A percentile compares a stretch with the other conserved stretches of the same genome.
Evolutionary conservation across 1,284 basidiomycete species (phyloP).

Genomic region (Ganoderma boninense): DNA sequence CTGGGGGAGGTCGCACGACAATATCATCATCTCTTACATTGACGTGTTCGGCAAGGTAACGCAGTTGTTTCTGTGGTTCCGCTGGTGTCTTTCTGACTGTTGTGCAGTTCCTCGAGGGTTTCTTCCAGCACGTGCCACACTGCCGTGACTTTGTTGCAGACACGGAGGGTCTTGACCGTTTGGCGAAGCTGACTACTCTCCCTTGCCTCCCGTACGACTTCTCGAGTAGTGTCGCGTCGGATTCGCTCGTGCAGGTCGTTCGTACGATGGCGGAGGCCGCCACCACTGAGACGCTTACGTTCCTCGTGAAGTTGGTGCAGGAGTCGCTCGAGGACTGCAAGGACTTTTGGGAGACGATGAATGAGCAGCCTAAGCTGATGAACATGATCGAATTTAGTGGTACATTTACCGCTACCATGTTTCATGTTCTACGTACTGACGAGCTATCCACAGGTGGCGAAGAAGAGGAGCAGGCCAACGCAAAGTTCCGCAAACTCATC

Average conservation of each 20-base stretch:
- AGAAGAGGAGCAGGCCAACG: conserved; percentile 63
- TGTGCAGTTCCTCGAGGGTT: conserved; percentile 86
- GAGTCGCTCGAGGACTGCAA: conserved; percentile 75
- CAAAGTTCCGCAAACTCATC: conserved; percentile 79
- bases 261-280: conserved; percentile 90
- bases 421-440: conserved; percentile 1
- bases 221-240: conserved; percentile 82
- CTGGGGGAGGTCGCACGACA: conserved; percentile 68
- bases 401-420: conserved; percentile 35
- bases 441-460: conserved; percentile 45
- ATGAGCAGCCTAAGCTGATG: conserved; percentile 66
- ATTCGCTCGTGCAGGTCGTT: conserved; percentile 88
- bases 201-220: conserved; percentile 94
- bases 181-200: conserved; percentile 83
- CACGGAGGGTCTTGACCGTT: conserved; percentile 77
- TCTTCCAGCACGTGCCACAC: conserved; percentile 92
- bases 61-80: background rate
- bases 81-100: conserved; percentile 18
- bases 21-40: conserved; percentile 77
- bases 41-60: conserved; percentile 79
- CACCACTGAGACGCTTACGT: conserved; percentile 78
- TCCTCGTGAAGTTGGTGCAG: conserved; percentile 78
- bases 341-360: conserved; percentile 72
- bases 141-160: conserved; percentile 90
- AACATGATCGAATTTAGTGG: conserved; percentile 64